Base-by-base conservation (phyloP, 2,329 filamentous ascomycete genomes). In the Colletotrichum spaethianum region DNA sequence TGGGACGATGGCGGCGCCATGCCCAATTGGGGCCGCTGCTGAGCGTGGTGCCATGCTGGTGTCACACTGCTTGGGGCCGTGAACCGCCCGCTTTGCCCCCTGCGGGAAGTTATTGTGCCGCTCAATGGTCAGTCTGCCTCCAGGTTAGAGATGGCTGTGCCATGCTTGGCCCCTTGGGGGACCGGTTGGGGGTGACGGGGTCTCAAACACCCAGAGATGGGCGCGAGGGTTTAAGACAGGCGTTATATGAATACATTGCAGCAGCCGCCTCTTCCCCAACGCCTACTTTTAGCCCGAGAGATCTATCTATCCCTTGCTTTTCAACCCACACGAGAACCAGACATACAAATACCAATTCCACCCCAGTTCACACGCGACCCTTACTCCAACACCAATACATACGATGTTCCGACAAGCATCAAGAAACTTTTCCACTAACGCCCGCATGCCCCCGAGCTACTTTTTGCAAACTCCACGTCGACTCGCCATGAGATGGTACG, bases 391-490 rank as follows among this genome's bases (percentile, higher is more conserved):
- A 28, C 28, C 36, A 20, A 23, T 18, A 9, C 33, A 56, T 33
- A 70, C 62, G 12, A 74, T 74, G 73, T 69, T 66, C 60, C 60
- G 53, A 26, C 70, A 73, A 63, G 65, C 70, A 28, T 74, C 77
- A 1, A 76, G 79, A 68, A 71, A 74, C 56, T 81, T 82, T 75
- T 81, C 81, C 55, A 79, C 80, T 31, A 78, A 80, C 31, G 79
- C 80, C 44, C 79, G 76, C 57, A 79, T 81, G 52, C 78, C 82
- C 66, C 79, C 79, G 36, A 78, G 74, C 74, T 78, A 79, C 75
- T 77, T 82, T 63, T 70, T 81, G 57, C 79, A 77, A 56, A 80
- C 78, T 42, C 76, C 78, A 11, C 75, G 76, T 53, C 76, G 76
- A 46, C 73, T 78, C 61, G 78, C 78, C 62, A 78, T 78, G 63